Evolutionary conservation across 495 filamentous ascomycete genomes (phyloP).

Genomic region (Mytilinidion resinicola): DNA sequence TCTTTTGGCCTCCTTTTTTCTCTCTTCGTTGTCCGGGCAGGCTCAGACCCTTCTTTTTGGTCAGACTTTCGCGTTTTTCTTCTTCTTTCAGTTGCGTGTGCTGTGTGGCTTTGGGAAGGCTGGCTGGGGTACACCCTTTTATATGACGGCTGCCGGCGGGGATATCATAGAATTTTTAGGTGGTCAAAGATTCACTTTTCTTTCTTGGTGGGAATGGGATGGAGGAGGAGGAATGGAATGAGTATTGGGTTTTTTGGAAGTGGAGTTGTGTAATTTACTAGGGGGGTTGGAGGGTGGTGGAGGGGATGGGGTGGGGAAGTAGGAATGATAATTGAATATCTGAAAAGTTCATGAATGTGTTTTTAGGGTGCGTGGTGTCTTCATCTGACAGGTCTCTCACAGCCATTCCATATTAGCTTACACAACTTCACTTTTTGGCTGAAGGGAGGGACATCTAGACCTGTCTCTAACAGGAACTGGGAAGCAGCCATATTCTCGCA

Average conservation of each 20-base stretch:
- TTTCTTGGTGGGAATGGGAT: no score
- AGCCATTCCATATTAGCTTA: no score
- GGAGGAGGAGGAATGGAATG: background rate
- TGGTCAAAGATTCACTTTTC: background rate
- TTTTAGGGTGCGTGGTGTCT: no score
- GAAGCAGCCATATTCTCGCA: no score
- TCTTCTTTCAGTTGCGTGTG: background rate
- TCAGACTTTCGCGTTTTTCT: background rate
- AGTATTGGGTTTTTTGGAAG: background rate
- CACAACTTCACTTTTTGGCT: no score
- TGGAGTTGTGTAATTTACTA: slow-evolving; percentile 1
- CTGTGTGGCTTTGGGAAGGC: background rate
- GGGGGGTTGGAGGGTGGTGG: background rate
- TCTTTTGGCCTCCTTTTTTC: background rate
- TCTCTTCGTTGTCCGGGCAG: background rate
- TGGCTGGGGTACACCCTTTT: background rate
- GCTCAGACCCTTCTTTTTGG: background rate
- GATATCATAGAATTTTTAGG: slow-evolving; percentile 1
- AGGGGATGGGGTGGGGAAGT: background rate
- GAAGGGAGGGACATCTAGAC: no score
- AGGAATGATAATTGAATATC: slow-evolving; percentile 19
- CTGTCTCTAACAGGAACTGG: no score
- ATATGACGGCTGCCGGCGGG: background rate
- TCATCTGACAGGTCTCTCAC: no score
- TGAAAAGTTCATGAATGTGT: background rate